phyloP scores from a whole-genome alignment of 1,139 yeast genomes.

The Pichia sp. region DNA sequence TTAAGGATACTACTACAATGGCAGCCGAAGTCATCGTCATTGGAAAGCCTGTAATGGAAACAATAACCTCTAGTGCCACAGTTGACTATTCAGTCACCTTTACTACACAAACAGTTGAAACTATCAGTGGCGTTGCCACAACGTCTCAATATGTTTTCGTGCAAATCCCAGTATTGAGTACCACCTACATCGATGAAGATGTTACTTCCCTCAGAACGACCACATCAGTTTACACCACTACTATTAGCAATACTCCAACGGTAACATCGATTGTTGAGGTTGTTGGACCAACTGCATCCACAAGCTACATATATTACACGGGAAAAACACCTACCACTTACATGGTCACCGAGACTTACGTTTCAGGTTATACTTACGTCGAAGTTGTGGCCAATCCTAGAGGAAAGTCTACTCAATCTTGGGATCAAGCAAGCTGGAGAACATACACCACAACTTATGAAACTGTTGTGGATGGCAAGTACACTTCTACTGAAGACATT shows the following conservation, averaged over 20 bases:
- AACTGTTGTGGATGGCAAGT: background rate
- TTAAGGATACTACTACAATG: background rate
- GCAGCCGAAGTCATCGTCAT: conserved; percentile 2
- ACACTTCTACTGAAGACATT: background rate
- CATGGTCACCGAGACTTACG: conserved; percentile 2
- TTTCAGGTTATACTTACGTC: conserved; percentile 2
- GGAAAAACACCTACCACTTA: conserved; percentile 1
- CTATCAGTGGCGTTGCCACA: background rate
- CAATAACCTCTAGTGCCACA: background rate
- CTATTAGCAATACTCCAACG: conserved; percentile 1
- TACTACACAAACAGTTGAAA: background rate
- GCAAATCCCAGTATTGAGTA: conserved; percentile 3
- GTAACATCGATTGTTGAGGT: conserved; percentile 5
- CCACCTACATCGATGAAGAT: conserved; percentile 2
- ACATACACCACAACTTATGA: background rate
- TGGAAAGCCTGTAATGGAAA: conserved; percentile 6
- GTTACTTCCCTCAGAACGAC: conserved; percentile 1
- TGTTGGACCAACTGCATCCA: conserved; percentile 7
- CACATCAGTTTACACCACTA: conserved; percentile 3
- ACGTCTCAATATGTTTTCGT: conserved; percentile 1
- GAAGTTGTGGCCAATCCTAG: conserved; percentile 2
- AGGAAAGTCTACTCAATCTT: background rate
- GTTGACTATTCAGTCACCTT: background rate
- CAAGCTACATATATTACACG: background rate
- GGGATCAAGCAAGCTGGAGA: background rate